These are phyloP conservation scores for Pseudoscleropodium purum DNA, from an alignment of 225 moss, liverwort and hornwort genomes.

Conservation along the genomic window DNA sequence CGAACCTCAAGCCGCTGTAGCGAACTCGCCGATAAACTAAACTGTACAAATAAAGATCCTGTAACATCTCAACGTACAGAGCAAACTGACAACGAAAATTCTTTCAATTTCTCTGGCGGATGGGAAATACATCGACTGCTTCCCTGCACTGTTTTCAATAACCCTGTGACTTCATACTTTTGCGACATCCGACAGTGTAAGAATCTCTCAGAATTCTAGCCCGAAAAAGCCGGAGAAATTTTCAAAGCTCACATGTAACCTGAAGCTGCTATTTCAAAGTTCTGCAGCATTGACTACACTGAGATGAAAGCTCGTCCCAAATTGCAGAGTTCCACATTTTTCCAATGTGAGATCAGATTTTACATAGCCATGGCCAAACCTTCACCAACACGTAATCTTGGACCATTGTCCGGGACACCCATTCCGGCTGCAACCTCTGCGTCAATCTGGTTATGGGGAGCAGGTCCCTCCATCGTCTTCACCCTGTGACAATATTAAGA, in stretches of 20 bases:
- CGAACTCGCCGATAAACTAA: not conserved
- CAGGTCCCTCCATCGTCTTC: slow-evolving; percentile 73
- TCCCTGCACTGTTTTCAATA: not conserved
- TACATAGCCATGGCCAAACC: slow-evolving; percentile 27
- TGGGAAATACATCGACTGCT: not conserved
- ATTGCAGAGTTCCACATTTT: not conserved
- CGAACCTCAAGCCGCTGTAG: too few relatives aligned
- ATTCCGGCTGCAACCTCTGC: slow-evolving; percentile 86
- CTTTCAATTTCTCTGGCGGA: not conserved
- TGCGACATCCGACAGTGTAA: not conserved
- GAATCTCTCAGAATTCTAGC: not conserved
- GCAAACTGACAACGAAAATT: not conserved
- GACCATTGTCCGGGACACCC: slow-evolving; percentile 88
- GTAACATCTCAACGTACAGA: not conserved
- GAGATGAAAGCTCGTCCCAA: not conserved
- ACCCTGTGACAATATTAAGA: slow-evolving; percentile 24
- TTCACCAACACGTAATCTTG: slow-evolving; percentile 38
- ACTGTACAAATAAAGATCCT: not conserved
- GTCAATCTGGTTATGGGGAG: slow-evolving; percentile 78
- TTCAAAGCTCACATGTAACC: not conserved
- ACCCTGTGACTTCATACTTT: not conserved
- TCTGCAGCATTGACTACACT: not conserved
- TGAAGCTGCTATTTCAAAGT: not conserved
- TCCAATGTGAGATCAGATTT: not conserved
- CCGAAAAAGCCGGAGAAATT: not conserved